Conservation (phyloP, 495 filamentous ascomycete species). For the Hypoxylon perforatum region DNA sequence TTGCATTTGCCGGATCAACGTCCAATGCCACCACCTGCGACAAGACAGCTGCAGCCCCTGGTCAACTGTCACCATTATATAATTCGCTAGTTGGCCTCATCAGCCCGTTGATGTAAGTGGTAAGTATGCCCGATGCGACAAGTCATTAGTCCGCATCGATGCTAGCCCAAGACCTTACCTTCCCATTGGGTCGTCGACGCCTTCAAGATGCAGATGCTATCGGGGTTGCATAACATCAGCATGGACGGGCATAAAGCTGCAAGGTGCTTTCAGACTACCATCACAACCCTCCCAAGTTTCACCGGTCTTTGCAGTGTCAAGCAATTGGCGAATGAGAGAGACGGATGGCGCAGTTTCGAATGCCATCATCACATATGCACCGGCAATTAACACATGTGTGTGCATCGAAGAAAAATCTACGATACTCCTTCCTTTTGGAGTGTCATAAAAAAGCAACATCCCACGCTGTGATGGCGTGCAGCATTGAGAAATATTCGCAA, state of each 20-base stretch:
- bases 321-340: slow-evolving; percentile 27
- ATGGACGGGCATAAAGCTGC: slow-evolving; percentile 15
- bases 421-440: slow-evolving; percentile 21
- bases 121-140: slow-evolving; percentile 16
- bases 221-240: slow-evolving; percentile 6
- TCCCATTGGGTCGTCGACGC: slow-evolving; percentile 13
- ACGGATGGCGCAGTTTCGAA: slow-evolving; percentile 34
- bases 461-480: too few relatives aligned
- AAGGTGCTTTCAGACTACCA: slow-evolving; percentile 14
- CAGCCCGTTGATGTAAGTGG: slow-evolving; percentile 7
- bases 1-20: slow-evolving; percentile 23
- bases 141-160: slow-evolving; percentile 19
- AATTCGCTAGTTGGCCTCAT: slow-evolving; percentile 19
- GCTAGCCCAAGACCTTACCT: not conserved
- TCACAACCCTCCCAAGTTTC: slow-evolving; percentile 26
- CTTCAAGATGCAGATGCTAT: slow-evolving; percentile 5
- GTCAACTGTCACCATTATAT: slow-evolving; percentile 8
- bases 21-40: slow-evolving; percentile 15
- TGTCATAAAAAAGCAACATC: not conserved
- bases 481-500: not conserved
- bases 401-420: slow-evolving; percentile 3
- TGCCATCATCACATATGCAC: slow-evolving; percentile 21
- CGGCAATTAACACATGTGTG: slow-evolving; percentile 10
- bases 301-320: slow-evolving; percentile 2
- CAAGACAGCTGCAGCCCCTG: slow-evolving; percentile 13